phyloP scores from a whole-genome alignment of 2,329 filamentous ascomycete species.

The Aspergillus unguis region DNA sequence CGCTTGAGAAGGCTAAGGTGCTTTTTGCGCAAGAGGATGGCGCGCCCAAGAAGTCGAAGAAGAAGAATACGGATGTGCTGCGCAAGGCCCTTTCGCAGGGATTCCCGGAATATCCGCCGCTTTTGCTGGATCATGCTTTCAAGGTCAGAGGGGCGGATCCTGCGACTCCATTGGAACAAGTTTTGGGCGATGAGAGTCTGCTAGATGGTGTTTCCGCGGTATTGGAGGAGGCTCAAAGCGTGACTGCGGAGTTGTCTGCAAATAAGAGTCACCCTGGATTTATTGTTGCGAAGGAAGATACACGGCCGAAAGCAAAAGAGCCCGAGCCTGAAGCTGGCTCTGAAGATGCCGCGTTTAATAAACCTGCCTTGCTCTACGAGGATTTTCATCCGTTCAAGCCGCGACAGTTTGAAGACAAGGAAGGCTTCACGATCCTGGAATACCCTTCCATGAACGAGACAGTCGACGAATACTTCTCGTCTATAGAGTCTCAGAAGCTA shows the following conservation, averaged over 20 bases:
- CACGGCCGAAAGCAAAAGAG: constrained; percentile 30
- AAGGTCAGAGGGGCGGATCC: constrained; percentile 67
- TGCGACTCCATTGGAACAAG: constrained; percentile 62
- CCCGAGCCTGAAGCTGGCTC: constrained; percentile 25
- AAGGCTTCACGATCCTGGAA: constrained; percentile 65
- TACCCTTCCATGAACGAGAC: constrained; percentile 87
- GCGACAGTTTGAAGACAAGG: constrained; percentile 68
- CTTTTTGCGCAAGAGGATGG: constrained; percentile 34
- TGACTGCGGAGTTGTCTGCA: constrained; percentile 67
- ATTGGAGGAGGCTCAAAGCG: constrained; percentile 65
- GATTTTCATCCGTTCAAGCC: constrained; percentile 95
- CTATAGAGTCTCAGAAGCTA: constrained; percentile 87
- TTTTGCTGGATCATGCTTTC: constrained; percentile 83
- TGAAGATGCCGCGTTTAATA: constrained; percentile 36
- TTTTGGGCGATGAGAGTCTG: constrained; percentile 63
- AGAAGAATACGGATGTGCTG: constrained; percentile 71
- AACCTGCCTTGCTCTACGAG: constrained; percentile 67
- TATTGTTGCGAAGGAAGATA: constrained; percentile 69
- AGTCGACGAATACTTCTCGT: constrained; percentile 96
- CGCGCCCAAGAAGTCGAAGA: constrained; percentile 63
- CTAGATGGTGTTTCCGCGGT: constrained; percentile 66
- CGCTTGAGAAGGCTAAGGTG: constrained; percentile 62
- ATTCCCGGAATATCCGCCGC: constrained; percentile 83
- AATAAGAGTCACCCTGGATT: constrained; percentile 70
- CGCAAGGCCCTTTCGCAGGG: constrained; percentile 77